phyloP scores from a whole-genome alignment of 2,329 filamentous ascomycete species.

The Hortaea werneckii region DNA sequence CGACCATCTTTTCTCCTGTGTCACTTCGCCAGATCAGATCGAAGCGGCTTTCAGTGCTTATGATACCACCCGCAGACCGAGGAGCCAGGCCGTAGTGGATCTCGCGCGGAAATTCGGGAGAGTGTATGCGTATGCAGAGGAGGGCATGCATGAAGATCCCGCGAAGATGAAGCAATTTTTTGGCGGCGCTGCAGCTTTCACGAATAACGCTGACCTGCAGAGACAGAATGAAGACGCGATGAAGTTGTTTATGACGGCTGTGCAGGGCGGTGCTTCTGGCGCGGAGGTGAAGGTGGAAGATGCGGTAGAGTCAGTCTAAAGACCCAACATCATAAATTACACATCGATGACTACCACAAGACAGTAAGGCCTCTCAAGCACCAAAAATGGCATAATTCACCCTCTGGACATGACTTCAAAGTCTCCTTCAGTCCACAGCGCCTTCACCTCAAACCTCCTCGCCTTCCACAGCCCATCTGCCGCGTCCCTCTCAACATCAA shows the following conservation, averaged over 20 bases:
- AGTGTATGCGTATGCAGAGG: conserved; percentile 21
- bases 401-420: background rate
- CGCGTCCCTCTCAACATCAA: background rate
- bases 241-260: conserved; percentile 10
- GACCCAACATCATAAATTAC: background rate
- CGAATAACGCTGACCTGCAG: conserved; percentile 22
- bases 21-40: conserved; percentile 9
- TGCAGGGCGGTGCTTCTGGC: background rate
- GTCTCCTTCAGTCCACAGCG: background rate
- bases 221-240: conserved; percentile 23
- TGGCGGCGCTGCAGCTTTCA: conserved; percentile 20
- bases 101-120: conserved; percentile 21
- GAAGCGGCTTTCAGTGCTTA: conserved; percentile 18
- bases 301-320: conserved; percentile 3
- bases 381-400: background rate
- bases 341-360: background rate
- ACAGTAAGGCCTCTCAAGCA: no score
- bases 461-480: background rate
- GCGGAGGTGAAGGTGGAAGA: conserved; percentile 1
- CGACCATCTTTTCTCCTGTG: conserved; percentile 20
- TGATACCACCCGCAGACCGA: conserved; percentile 18
- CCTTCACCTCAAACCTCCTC: background rate
- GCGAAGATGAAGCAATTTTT: conserved; percentile 22
- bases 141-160: conserved; percentile 20
- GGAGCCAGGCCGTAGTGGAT: conserved; percentile 22